A percentile compares a stretch with the other conserved stretches of the same genome.
phyloP scores from a whole-genome alignment of 2,329 filamentous ascomycete genomes.

The Allantophomopsis lycopodina region DNA sequence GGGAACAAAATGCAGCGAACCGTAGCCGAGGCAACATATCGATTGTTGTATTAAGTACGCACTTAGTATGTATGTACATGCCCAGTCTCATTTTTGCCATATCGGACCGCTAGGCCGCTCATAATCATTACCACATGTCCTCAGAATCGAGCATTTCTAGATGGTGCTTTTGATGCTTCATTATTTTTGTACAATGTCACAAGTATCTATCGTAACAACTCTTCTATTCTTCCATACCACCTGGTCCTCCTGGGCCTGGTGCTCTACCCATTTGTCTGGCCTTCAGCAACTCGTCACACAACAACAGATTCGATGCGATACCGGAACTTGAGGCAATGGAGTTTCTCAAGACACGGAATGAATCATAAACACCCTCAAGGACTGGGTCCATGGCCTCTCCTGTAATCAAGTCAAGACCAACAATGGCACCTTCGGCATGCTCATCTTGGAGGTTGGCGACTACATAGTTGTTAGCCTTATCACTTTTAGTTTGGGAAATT shows the following conservation, averaged over 20 bases:
- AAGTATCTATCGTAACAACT: background rate
- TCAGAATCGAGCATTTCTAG: no score
- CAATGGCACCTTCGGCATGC: constrained; percentile 66
- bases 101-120: no score
- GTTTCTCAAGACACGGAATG: constrained; percentile 88
- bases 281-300: constrained; percentile 96
- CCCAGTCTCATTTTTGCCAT: no score
- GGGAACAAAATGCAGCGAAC: no score
- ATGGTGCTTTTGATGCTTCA: background rate
- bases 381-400: constrained; percentile 93
- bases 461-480: constrained; percentile 22
- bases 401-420: constrained; percentile 74
- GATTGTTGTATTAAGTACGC: no score
- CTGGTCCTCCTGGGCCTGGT: constrained; percentile 37
- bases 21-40: no score
- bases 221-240: constrained; percentile 42
- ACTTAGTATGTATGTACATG: no score
- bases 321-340: constrained; percentile 86
- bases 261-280: constrained; percentile 81
- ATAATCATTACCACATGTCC: no score
- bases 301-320: constrained; percentile 85
- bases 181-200: background rate
- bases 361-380: constrained; percentile 87
- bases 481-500: constrained; percentile 3
- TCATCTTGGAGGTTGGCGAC: constrained; percentile 83